phyloP scores from a whole-genome alignment of 2,329 filamentous ascomycete genomes.

The Periconia sp. region DNA sequence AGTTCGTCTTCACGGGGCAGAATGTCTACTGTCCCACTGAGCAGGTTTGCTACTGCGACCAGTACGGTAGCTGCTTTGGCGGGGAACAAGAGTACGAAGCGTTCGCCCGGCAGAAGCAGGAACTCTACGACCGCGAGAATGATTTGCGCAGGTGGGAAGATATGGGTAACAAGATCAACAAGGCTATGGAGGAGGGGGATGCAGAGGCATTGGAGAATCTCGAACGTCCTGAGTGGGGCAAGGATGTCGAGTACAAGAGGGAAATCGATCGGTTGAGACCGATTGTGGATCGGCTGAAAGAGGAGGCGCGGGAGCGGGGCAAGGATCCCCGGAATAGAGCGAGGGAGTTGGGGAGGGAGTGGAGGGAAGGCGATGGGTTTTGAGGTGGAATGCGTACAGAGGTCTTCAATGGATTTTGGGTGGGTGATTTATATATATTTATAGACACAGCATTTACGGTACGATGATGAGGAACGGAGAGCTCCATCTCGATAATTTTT shows the following conservation, averaged over 20 bases:
- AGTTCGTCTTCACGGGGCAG: conserved; percentile 60
- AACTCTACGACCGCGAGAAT: conserved; percentile 44
- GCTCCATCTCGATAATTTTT: no score
- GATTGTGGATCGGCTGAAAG: conserved; percentile 45
- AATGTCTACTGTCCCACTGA: conserved; percentile 54
- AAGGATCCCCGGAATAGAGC: conserved; percentile 55
- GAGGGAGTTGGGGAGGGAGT: conserved; percentile 52
- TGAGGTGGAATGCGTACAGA: conserved; percentile 30
- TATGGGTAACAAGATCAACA: conserved; percentile 40
- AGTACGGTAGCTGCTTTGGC: conserved; percentile 64
- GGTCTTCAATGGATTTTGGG: no score
- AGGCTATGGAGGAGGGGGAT: conserved; percentile 38
- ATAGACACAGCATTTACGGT: no score
- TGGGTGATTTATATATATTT: no score
- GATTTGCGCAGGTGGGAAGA: conserved; percentile 48
- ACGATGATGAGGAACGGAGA: background rate
- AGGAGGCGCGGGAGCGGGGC: conserved; percentile 53
- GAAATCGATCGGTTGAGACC: conserved; percentile 49
- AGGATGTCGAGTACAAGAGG: conserved; percentile 46
- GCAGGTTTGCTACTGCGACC: conserved; percentile 64
- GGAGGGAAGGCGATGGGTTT: conserved; percentile 59
- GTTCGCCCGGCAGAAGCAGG: conserved; percentile 51
- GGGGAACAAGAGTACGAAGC: conserved; percentile 51
- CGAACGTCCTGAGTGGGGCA: conserved; percentile 45
- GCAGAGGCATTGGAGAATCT: conserved; percentile 35